phyloP scores from a whole-genome alignment of 164 flowering plant genomes.

The Taxillus chinensis region DNA sequence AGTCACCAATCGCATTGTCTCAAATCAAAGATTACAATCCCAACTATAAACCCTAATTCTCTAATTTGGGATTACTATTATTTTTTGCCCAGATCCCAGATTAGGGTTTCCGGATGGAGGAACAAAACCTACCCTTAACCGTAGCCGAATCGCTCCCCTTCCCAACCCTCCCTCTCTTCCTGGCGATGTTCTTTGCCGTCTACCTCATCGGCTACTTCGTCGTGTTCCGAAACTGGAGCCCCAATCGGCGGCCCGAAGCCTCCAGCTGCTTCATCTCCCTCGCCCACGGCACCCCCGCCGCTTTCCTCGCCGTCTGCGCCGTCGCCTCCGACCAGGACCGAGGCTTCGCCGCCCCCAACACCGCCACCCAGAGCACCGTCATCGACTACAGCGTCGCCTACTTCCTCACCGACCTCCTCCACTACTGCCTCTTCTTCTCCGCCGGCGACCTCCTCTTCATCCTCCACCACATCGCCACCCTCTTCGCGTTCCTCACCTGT shows the following conservation, averaged over 20 bases:
- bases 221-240: conserved; percentile 53
- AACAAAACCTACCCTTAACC: conserved; percentile 18
- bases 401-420: conserved; percentile 60
- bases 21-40: too few relatives aligned
- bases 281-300: conserved; percentile 81
- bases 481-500: conserved; percentile 77
- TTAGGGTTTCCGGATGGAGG: neutral
- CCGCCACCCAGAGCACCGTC: conserved; percentile 36
- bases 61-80: too few relatives aligned
- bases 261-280: conserved; percentile 74
- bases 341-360: conserved; percentile 50
- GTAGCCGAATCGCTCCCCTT: conserved; percentile 17
- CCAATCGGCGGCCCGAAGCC: conserved; percentile 60
- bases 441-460: conserved; percentile 77
- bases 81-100: too few relatives aligned
- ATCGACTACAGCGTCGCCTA: conserved; percentile 81
- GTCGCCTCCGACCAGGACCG: conserved; percentile 21
- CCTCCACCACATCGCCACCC: conserved; percentile 75
- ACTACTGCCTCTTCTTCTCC: conserved; percentile 61
- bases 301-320: conserved; percentile 37
- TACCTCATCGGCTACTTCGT: conserved; percentile 45
- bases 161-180: conserved; percentile 33
- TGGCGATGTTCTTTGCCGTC: conserved; percentile 32
- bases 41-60: too few relatives aligned
- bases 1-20: too few relatives aligned